Evolutionary conservation across 2,329 filamentous ascomycete genomes (phyloP).

Genomic region (Blastomyces percursus): DNA sequence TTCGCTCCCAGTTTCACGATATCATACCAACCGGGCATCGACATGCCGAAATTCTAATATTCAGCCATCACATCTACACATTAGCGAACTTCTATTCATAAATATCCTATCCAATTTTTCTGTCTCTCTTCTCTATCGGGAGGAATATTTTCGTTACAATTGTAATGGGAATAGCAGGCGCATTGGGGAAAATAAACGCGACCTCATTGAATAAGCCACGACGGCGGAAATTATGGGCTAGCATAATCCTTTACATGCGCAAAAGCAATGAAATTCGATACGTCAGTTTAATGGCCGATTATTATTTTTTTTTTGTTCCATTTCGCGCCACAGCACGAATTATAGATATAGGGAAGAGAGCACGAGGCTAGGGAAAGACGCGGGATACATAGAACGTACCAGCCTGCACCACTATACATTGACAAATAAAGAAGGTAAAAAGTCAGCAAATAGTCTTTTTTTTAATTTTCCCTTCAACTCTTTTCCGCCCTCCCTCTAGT

Average conservation of each 20-base stretch:
- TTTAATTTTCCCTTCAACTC: neutral
- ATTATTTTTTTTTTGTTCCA: neutral
- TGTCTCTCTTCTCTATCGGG: neutral
- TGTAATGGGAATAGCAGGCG: constrained; percentile 77
- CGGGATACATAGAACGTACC: constrained; percentile 23
- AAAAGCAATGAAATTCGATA: neutral
- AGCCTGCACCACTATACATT: constrained; percentile 36
- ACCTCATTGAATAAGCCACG: constrained; percentile 75
- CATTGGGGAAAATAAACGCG: constrained; percentile 89
- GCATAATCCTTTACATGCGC: constrained; percentile 46
- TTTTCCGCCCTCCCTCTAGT: neutral
- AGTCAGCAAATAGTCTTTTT: constrained; percentile 1
- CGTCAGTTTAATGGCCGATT: neutral
- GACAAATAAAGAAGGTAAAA: neutral
- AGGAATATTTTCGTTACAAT: constrained; percentile 42
- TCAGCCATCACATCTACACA: constrained; percentile 4
- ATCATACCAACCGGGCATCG: constrained; percentile 61
- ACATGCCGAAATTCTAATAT: constrained; percentile 58
- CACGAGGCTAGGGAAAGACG: neutral
- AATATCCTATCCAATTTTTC: neutral
- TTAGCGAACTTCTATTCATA: neutral
- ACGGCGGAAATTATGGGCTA: constrained; percentile 78
- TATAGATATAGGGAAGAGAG: neutral
- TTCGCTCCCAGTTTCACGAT: constrained; percentile 36
- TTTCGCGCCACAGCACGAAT: neutral